Evolutionary conservation across 768 basidiomycete species (phyloP).

Genomic region (Mrakia frigida): DNA sequence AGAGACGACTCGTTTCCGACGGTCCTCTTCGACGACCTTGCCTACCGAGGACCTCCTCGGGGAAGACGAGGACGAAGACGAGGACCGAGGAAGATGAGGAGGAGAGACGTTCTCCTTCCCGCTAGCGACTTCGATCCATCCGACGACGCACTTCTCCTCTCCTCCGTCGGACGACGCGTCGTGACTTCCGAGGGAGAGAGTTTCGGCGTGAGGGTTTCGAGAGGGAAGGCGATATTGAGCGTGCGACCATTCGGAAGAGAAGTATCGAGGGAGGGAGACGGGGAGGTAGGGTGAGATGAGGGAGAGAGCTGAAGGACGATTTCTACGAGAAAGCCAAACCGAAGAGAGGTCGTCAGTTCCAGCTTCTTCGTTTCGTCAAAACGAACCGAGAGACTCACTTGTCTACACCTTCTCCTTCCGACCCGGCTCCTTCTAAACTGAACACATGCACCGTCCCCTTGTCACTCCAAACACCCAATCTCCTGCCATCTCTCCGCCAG

Average conservation of each 20-base stretch:
- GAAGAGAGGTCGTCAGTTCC: not conserved
- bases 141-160: conserved; percentile 78
- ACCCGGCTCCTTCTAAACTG: conserved; percentile 50
- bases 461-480: conserved; percentile 88
- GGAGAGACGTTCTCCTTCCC: conserved; percentile 37
- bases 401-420: conserved; percentile 49
- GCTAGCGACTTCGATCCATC: conserved; percentile 55
- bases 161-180: conserved; percentile 35
- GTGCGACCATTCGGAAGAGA: conserved; percentile 94
- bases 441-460: conserved; percentile 84
- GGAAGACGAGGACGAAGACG: conserved; percentile 33
- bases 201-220: conserved; percentile 63
- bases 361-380: not conserved
- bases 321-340: conserved; percentile 48
- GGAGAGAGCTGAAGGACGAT: conserved; percentile 77
- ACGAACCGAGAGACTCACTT: conserved; percentile 21
- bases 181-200: conserved; percentile 25
- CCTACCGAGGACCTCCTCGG: not conserved
- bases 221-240: conserved; percentile 84
- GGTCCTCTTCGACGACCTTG: conserved; percentile 38
- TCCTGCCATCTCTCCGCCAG: conserved; percentile 77
- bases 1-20: conserved; percentile 34
- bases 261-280: conserved; percentile 67
- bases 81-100: conserved; percentile 32
- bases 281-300: conserved; percentile 73